Base-by-base conservation (phyloP, 805 yeast genomes). In the Lipomyces yamanashiensis region DNA sequence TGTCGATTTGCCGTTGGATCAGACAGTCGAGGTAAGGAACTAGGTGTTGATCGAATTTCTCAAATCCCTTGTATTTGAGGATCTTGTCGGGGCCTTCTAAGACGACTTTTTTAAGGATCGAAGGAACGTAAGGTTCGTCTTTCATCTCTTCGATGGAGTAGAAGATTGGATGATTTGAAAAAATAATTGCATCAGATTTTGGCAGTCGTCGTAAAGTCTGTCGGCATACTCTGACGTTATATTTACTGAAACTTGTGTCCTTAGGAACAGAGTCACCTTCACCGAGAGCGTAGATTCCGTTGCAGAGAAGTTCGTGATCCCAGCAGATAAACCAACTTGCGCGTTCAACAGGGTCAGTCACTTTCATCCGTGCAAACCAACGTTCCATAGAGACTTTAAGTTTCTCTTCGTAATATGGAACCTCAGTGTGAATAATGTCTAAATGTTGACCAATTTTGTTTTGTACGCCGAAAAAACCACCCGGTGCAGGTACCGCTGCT, bases 401-500 rank as follows among this genome's bases (percentile, higher is more conserved):
- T 71, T 87, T 87, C 59, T 83, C 84, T 69, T 84, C 80, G 71
- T 87, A 87, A 73, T 87, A 86, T 3, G 92, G 92, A 61, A 87
- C 92, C 7, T 81, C 85, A 12, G 80, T 80, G 70, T 88, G 92
- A 65, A 88, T 88, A 12, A 80, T 77, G 74, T 87, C 90, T 54
- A 87, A 74, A 58, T 81, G 82, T 70, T 80, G 81, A 21, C 92
- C 92, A 53, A 88, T 69, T 68, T 87, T 87, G 62, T 80, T 71
- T 68, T 79, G 73, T 59, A 87, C 84, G 60, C 87, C 87, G 75
- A 88, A 87, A 0, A 87, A 84, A 3, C 92, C 92, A 54, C 92
- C 92, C 2, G 92, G 91, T 74, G 87, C 87, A 6, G 91, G 90
- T 44, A 87, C 92, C 1, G 88, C 90, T 4, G 89, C 91, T 1